Percentiles rank a stretch among this genome's conserved stretches.
Conservation (phyloP, 805 yeast genomes). For the Starmerella powellii region DNA sequence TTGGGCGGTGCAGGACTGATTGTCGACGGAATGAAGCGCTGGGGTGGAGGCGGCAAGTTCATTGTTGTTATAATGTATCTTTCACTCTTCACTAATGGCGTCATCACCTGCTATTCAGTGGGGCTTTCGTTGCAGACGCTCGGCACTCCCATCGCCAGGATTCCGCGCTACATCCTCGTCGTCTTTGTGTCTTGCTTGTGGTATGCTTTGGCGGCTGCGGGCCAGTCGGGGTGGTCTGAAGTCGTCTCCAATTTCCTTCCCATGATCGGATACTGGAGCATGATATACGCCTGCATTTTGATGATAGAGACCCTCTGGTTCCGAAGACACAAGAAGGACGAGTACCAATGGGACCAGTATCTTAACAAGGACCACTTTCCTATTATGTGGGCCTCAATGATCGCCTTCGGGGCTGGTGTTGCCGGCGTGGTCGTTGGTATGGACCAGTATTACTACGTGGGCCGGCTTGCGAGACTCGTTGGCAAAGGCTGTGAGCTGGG, state of each 20-base stretch:
- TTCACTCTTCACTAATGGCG: constrained; percentile 70
- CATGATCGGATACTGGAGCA: constrained; percentile 85
- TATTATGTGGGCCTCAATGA: constrained; percentile 56
- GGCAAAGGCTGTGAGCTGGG: constrained; percentile 75
- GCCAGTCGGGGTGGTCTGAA: constrained; percentile 56
- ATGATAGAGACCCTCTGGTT: constrained; percentile 63
- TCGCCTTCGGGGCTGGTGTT: constrained; percentile 56
- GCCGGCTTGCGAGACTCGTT: constrained; percentile 53
- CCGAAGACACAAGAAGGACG: constrained; percentile 39
- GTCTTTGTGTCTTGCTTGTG: constrained; percentile 50
- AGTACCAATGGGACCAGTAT: constrained; percentile 69
- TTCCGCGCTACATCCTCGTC: constrained; percentile 73
- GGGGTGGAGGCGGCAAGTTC: constrained; percentile 72
- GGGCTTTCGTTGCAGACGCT: constrained; percentile 63
- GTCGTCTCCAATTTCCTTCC: constrained; percentile 75
- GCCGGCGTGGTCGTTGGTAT: constrained; percentile 78
- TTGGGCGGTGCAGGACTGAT: constrained; percentile 70
- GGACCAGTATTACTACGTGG: constrained; percentile 76
- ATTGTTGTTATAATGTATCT: constrained; percentile 55
- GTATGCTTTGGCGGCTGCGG: constrained; percentile 61
- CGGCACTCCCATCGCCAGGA: constrained; percentile 37
- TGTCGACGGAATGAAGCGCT: constrained; percentile 49
- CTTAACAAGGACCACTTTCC: constrained; percentile 50
- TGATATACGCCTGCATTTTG: constrained; percentile 62
- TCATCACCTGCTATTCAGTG: constrained; percentile 68